Conservation (phyloP, 345 rosid genomes). For the Alliaria petiolata region DNA sequence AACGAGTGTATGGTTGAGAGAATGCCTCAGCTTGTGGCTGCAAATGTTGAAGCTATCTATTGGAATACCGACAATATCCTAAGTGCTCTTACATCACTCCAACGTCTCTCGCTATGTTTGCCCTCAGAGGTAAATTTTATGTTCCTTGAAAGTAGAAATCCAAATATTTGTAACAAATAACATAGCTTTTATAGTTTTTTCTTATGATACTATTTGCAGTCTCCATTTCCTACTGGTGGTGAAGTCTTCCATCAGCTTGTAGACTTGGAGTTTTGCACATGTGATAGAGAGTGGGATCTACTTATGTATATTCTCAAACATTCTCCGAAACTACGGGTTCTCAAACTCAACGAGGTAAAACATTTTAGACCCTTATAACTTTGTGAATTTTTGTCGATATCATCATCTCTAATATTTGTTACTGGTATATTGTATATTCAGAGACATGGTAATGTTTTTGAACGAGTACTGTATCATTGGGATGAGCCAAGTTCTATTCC, state of each 20-base stretch:
- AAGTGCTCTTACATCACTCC: neutral
- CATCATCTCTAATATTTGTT: neutral
- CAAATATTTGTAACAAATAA: neutral
- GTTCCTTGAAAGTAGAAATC: neutral
- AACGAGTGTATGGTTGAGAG: neutral
- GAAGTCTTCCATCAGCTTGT: slow-evolving; percentile 2
- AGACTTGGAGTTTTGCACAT: slow-evolving; percentile 9
- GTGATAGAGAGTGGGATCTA: neutral
- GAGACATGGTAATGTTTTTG: neutral
- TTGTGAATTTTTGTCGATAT: neutral
- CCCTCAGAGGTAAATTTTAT: neutral
- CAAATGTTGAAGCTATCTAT: neutral
- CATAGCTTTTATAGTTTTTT: neutral
- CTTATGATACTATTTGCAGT: neutral
- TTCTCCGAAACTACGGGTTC: slow-evolving; percentile 15
- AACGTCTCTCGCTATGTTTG: neutral
- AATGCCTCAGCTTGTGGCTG: slow-evolving; percentile 3
- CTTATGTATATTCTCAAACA: neutral
- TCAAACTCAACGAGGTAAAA: slow-evolving; percentile 4
- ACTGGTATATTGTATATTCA: neutral
- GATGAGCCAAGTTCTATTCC: slow-evolving; percentile 5
- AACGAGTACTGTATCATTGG: neutral
- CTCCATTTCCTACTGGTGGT: neutral
- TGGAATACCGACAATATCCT: neutral
- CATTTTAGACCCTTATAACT: neutral